Conservation (phyloP, 2,329 filamentous ascomycete genomes). For the Thelonectria olida region DNA sequence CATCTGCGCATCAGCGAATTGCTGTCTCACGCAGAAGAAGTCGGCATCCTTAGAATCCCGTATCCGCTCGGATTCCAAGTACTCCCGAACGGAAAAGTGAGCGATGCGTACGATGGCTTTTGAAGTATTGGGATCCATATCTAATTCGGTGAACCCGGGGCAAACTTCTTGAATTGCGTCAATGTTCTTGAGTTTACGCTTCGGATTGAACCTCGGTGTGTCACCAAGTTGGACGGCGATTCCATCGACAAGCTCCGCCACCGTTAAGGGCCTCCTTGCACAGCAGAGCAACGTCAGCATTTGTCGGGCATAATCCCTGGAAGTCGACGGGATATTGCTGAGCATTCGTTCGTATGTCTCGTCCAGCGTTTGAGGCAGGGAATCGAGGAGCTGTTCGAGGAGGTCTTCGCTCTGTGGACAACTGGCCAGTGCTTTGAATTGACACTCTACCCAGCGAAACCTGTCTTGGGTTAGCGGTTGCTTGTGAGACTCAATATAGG, state of each 20-base stretch:
- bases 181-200: constrained; percentile 8
- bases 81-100: constrained; percentile 25
- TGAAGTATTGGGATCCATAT: background rate
- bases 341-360: constrained; percentile 39
- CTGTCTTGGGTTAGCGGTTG: constrained; percentile 13
- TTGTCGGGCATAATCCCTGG: background rate
- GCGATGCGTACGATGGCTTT: constrained; percentile 2
- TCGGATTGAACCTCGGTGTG: background rate
- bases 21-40: background rate
- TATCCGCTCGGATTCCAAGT: constrained; percentile 20
- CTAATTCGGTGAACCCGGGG: constrained; percentile 12
- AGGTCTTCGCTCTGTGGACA: constrained; percentile 19
- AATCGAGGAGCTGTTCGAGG: constrained; percentile 38
- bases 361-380: constrained; percentile 37
- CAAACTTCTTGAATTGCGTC: constrained; percentile 16
- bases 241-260: constrained; percentile 2
- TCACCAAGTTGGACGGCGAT: constrained; percentile 13
- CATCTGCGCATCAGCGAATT: background rate
- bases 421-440: constrained; percentile 24
- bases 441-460: constrained; percentile 38
- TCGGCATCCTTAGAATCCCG: background rate
- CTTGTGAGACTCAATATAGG: background rate
- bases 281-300: constrained; percentile 13
- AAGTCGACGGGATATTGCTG: background rate
- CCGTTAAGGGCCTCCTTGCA: background rate